A percentile compares a stretch with the other conserved stretches of the same genome.
Evolutionary conservation across 495 filamentous ascomycete genomes (phyloP).

Genomic region (Parathielavia hyrcaniae): DNA sequence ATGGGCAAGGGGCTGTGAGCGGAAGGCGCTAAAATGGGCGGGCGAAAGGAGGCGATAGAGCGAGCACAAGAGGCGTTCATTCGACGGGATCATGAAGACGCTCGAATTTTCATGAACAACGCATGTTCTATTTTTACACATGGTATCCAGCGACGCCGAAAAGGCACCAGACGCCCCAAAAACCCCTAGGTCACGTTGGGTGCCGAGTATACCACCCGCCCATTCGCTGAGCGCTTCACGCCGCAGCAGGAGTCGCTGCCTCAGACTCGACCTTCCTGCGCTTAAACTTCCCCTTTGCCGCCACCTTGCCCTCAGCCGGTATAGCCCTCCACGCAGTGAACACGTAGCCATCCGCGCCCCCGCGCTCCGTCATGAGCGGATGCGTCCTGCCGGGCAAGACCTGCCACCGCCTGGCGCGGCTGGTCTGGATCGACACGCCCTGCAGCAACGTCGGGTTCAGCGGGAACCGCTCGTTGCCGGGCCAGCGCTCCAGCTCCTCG

Average conservation of each 20-base stretch:
- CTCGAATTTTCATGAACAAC: neutral
- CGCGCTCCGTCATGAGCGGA: constrained; percentile 81
- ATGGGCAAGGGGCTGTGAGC: constrained; percentile 88
- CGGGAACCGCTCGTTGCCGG: constrained; percentile 63
- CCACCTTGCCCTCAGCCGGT: constrained; percentile 68
- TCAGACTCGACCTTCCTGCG: constrained; percentile 51
- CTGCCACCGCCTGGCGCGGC: constrained; percentile 72
- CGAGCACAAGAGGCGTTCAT: neutral
- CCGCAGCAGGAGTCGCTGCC: constrained; percentile 26
- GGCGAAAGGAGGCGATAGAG: neutral
- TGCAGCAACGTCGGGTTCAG: constrained; percentile 78
- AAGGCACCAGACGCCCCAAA: neutral
- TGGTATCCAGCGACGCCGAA: constrained; percentile 16
- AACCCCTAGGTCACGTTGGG: neutral
- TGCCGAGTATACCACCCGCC: neutral
- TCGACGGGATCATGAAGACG: neutral
- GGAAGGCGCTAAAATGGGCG: neutral
- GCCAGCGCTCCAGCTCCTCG: constrained; percentile 43
- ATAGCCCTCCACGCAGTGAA: constrained; percentile 77
- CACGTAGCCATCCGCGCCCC: constrained; percentile 85
- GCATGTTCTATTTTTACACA: constrained; percentile 10
- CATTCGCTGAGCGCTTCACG: neutral
- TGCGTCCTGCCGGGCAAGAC: constrained; percentile 89
- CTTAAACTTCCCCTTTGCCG: constrained; percentile 71
- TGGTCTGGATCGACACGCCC: constrained; percentile 71